phyloP scores from a whole-genome alignment of 768 basidiomycete genomes.

The Amanita pallidorosea region DNA sequence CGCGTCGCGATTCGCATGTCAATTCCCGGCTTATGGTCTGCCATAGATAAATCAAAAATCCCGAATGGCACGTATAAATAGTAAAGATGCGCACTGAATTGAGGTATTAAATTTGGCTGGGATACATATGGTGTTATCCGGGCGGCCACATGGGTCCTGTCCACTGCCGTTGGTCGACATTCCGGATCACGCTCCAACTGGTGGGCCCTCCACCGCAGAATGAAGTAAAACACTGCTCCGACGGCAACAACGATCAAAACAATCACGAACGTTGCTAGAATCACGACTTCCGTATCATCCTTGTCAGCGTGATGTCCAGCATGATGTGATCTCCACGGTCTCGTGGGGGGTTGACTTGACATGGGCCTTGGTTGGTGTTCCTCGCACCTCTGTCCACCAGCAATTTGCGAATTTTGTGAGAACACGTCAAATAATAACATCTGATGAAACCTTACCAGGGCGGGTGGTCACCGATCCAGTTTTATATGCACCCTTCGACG shows the following conservation, averaged over 20 bases:
- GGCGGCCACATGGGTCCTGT: conserved; percentile 1
- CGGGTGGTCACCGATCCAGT: neutral
- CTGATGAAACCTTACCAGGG: neutral
- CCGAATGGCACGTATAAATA: neutral
- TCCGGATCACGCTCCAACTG: neutral
- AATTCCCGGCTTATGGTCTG: conserved; percentile 40
- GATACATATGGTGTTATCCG: conserved; percentile 1
- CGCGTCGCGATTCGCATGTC: conserved; percentile 50
- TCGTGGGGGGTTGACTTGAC: neutral
- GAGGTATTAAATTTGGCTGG: neutral
- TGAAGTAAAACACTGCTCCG: neutral
- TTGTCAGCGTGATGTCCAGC: neutral
- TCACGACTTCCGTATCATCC: too few relatives aligned
- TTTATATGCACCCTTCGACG: neutral
- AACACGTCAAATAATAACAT: neutral
- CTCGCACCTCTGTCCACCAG: neutral
- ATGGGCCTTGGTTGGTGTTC: neutral
- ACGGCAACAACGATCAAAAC: neutral
- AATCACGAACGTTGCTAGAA: neutral
- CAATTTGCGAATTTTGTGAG: neutral
- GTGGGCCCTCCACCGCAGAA: neutral
- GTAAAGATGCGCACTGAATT: neutral
- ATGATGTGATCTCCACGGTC: neutral
- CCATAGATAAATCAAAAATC: neutral
- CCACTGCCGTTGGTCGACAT: neutral